Conservation (phyloP, 2,329 filamentous ascomycete genomes). For the Apiospora kogelbergensis region DNA sequence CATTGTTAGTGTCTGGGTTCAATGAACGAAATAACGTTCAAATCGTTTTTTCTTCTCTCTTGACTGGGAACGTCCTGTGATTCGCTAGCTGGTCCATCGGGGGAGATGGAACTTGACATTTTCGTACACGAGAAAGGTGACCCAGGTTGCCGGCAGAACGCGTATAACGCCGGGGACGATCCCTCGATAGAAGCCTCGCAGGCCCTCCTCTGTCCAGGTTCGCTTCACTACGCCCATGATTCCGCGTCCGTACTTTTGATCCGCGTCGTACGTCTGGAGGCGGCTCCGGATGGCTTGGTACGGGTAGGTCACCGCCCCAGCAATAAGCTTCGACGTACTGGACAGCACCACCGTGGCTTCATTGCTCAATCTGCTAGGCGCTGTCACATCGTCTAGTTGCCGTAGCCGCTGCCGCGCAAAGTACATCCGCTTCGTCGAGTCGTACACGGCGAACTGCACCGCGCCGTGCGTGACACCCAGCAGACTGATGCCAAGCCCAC, state of each 20-base stretch:
- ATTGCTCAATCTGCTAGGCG: slow-evolving; percentile 55
- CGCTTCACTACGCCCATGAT: slow-evolving; percentile 67
- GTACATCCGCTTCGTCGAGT: slow-evolving; percentile 62
- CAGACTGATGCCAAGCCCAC: slow-evolving; percentile 78
- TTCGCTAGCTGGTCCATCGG: slow-evolving; percentile 5
- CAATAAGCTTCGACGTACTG: slow-evolving; percentile 79
- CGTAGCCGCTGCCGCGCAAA: slow-evolving; percentile 41
- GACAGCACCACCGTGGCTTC: slow-evolving; percentile 80
- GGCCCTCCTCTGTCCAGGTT: slow-evolving; percentile 78
- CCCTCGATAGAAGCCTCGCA: slow-evolving; percentile 87
- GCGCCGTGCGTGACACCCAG: slow-evolving; percentile 90
- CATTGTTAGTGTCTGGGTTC: no score
- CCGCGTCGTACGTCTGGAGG: slow-evolving; percentile 85
- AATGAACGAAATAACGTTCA: no score
- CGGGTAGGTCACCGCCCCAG: slow-evolving; percentile 88
- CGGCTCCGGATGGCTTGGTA: slow-evolving; percentile 90
- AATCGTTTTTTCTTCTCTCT: neutral
- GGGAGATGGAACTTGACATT: slow-evolving; percentile 78
- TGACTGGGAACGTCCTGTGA: neutral
- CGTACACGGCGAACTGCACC: slow-evolving; percentile 95
- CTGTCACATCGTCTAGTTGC: slow-evolving; percentile 19
- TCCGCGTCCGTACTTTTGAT: slow-evolving; percentile 69
- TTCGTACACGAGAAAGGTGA: slow-evolving; percentile 96
- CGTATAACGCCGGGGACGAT: slow-evolving; percentile 85
- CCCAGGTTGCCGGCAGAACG: slow-evolving; percentile 91